Evolutionary conservation across 2,329 filamentous ascomycete species (phyloP), one percentile per base, ranked within the genome.

Genomic region (Sporothrix humicola): DNA sequence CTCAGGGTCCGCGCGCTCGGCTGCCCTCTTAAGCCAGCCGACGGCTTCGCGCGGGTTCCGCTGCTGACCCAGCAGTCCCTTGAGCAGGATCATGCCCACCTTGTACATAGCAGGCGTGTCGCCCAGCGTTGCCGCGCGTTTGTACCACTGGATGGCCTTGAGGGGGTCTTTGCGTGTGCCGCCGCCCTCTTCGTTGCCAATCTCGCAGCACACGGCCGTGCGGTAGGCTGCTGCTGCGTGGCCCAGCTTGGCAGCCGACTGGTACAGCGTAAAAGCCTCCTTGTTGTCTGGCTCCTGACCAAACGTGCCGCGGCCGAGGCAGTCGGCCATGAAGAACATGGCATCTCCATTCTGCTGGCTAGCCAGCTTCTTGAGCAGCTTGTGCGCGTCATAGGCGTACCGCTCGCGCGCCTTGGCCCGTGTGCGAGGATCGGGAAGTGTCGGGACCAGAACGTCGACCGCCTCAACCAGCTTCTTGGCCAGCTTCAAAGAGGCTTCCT

Each of bases 101-200:
- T 99, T 99, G 85, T 98, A 99, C 94, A 98, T 97, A 44, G 95
- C 96, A 0, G 95, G 93, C 1, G 92, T 92, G 79, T 99, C 95
- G 2, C 96, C 95, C 2, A 98, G 86, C 13, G 92, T 92, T 12
- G 96, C 95, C 7, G 96, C 94, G 59, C 95, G 92, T 81, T 95
- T 94, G 82, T 99, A 99, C 96, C 96, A 99, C 81, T 98, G 95
- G 23, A 98, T 95, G 0, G 96, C 95, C 83, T 98, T 98, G 77
- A 95, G 83, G 0, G 94, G 93, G 79, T 99, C 96, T 78, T 92
- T 93, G 74, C 93, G 90, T 0, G 96, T 98, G 31, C 96, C 96
- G 71, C 96, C 96, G 44, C 95, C 95, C 78, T 97, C 95, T 80
- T 98, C 95, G 73, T 94, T 90, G 3, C 96, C 96, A 78, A 99